These are phyloP conservation scores for Acrocalymma vagum DNA, from an alignment of 2,329 filamentous ascomycete species.

Conservation along the genomic window DNA sequence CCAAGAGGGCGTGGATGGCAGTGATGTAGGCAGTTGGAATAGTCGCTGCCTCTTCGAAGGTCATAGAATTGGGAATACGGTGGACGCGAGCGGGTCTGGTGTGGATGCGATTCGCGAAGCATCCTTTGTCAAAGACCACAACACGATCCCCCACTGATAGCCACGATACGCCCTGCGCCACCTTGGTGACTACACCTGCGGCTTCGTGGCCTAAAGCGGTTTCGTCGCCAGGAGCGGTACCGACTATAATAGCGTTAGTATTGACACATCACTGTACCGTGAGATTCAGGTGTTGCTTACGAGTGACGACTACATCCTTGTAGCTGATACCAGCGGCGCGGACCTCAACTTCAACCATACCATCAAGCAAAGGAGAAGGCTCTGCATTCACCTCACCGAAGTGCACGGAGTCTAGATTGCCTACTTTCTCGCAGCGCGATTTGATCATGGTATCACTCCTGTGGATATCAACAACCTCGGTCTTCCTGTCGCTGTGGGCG, in stretches of 20 bases:
- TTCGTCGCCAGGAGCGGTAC: slow-evolving; percentile 30
- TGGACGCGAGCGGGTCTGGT: slow-evolving; percentile 7
- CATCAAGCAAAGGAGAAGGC: slow-evolving; percentile 7
- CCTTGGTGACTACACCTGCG: slow-evolving; percentile 13
- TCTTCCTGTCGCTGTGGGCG: slow-evolving; percentile 2
- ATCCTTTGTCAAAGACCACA: slow-evolving; percentile 3
- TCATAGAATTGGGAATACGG: slow-evolving; percentile 12
- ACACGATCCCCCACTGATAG: slow-evolving; percentile 5
- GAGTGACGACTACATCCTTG: slow-evolving; percentile 19
- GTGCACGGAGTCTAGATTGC: slow-evolving; percentile 15
- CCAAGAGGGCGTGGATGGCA: slow-evolving; percentile 22
- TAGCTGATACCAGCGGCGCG: slow-evolving; percentile 21
- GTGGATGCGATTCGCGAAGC: slow-evolving; percentile 6
- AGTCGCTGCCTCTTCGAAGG: slow-evolving; percentile 23
- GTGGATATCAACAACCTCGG: slow-evolving; percentile 3
- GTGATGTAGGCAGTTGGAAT: slow-evolving; percentile 8
- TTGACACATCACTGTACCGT: no score
- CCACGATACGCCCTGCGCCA: slow-evolving; percentile 2
- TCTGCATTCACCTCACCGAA: slow-evolving; percentile 9
- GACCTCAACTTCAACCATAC: slow-evolving; percentile 37
- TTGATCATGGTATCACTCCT: slow-evolving; percentile 4
- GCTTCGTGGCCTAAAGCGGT: slow-evolving; percentile 17
- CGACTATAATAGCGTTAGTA: slow-evolving; percentile 28
- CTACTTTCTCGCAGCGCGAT: slow-evolving; percentile 14
- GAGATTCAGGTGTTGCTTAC: no score